A percentile compares a stretch with the other conserved stretches of the same genome.
Conservation (phyloP, 2,329 filamentous ascomycete genomes). For the Phyllachora maydis region DNA sequence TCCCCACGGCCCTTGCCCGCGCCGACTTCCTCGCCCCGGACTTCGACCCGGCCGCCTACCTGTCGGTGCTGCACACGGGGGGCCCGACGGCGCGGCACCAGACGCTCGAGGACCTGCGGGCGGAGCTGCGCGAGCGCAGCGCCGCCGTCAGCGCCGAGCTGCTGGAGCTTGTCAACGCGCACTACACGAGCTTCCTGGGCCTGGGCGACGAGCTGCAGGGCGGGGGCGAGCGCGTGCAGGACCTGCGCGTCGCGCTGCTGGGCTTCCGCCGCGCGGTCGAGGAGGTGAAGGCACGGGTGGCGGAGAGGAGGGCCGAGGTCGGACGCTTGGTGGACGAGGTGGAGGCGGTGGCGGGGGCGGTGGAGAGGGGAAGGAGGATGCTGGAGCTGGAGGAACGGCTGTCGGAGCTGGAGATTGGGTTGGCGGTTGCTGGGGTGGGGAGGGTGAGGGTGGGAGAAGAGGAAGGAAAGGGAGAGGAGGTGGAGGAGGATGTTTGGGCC, state of each 20-base stretch:
- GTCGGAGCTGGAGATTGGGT: constrained; percentile 36
- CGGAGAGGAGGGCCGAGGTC: constrained; percentile 33
- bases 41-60: constrained; percentile 67
- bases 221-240: constrained; percentile 80
- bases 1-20: constrained; percentile 68
- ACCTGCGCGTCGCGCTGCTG: constrained; percentile 68
- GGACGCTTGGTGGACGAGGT: constrained; percentile 21
- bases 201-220: constrained; percentile 65
- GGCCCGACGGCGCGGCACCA: constrained; percentile 55
- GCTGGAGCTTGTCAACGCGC: constrained; percentile 82
- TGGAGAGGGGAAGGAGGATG: constrained; percentile 40
- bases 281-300: constrained; percentile 46
- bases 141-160: constrained; percentile 68
- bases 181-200: constrained; percentile 80
- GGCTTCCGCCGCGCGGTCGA: constrained; percentile 72
- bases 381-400: constrained; percentile 47
- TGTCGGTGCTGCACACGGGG: constrained; percentile 27
- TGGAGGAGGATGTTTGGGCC: constrained; percentile 9
- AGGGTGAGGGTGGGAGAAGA: constrained; percentile 8
- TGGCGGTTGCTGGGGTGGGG: constrained; percentile 27
- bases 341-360: constrained; percentile 30
- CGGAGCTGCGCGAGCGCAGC: constrained; percentile 66
- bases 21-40: constrained; percentile 56
- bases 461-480: constrained; percentile 7
- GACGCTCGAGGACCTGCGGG: constrained; percentile 79